Evolutionary conservation across 2,329 filamentous ascomycete genomes (phyloP).

Genomic region (Setomelanomma holmii): DNA sequence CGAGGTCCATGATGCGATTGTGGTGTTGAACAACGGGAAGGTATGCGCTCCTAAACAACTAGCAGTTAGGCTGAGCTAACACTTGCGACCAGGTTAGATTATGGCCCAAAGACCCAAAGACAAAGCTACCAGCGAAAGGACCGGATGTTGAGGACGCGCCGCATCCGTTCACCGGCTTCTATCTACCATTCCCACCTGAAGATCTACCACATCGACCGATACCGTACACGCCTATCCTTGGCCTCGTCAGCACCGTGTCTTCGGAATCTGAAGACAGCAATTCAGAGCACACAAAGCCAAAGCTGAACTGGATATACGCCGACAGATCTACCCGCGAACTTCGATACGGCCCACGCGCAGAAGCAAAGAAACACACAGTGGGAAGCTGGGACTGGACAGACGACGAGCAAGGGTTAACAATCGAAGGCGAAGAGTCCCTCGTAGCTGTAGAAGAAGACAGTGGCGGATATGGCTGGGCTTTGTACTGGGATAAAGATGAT

Average conservation of each 20-base stretch:
- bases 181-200: conserved; percentile 56
- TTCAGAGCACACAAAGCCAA: conserved; percentile 54
- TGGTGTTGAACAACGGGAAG: conserved; percentile 56
- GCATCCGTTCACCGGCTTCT: conserved; percentile 60
- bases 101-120: conserved; percentile 46
- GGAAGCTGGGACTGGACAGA: conserved; percentile 85
- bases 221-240: conserved; percentile 50
- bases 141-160: conserved; percentile 36
- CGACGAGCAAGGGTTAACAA: conserved; percentile 60
- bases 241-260: conserved; percentile 58
- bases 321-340: conserved; percentile 66
- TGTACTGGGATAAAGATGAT: conserved; percentile 60
- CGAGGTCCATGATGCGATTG: conserved; percentile 52
- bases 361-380: conserved; percentile 74
- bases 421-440: conserved; percentile 64
- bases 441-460: conserved; percentile 63
- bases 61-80: too few species aligned
- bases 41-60: conserved; percentile 29
- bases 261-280: conserved; percentile 4
- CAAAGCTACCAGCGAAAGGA: conserved; percentile 31
- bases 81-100: conserved; percentile 48
- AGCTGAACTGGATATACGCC: conserved; percentile 73
- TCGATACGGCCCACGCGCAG: conserved; percentile 71
- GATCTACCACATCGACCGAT: conserved; percentile 47
- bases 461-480: conserved; percentile 57